Base-by-base conservation (phyloP, 2,329 filamentous ascomycete genomes). In the Aspergillus neotritici region DNA sequence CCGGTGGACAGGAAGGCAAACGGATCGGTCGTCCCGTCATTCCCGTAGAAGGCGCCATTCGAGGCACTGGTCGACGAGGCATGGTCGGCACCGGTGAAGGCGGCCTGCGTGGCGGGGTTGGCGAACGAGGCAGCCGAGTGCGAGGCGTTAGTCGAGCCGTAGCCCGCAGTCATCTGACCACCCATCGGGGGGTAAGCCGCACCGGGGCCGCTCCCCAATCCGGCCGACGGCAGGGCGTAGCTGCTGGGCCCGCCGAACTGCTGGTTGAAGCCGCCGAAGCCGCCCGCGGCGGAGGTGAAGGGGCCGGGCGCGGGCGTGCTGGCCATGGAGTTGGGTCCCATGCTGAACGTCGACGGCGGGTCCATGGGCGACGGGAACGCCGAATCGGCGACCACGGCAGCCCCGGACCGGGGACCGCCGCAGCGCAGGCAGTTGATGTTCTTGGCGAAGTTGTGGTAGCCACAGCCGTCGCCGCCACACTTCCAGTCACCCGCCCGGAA, bases 401-500 rank as follows among this genome's bases (percentile, higher is more conserved):
- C 93, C 50, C 87, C 88, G 48, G 91, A 91, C 57, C 93, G 87
- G 66, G 89, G 94, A 41, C 91, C 93, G 65, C 93, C 93, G 64
- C 93, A 98, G 47, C 93, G 87, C 50, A 98, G 80, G 69, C 93
- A 98, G 70, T 88, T 94, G 45, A 97, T 91, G 60, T 98, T 98
- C 80, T 98, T 98, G 49, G 93, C 93, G 64, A 98, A 98, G 74
- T 98, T 98, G 75, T 98, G 93, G 69, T 98, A 98, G 46, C 87
- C 88, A 65, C 93, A 98, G 31, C 90, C 89, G 63, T 98, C 93
- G 53, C 93, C 93, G 44, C 93, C 93, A 63, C 93, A 98, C 70
- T 96, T 96, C 93, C 93, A 98, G 64, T 98, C 93, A 62, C 93
- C 93, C 43, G 93, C 93, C 61, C 93, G 86, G 84, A 98, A 98